These are phyloP conservation scores for Ustulina deusta DNA, from an alignment of 2,329 filamentous ascomycete species.

Conservation along the genomic window DNA sequence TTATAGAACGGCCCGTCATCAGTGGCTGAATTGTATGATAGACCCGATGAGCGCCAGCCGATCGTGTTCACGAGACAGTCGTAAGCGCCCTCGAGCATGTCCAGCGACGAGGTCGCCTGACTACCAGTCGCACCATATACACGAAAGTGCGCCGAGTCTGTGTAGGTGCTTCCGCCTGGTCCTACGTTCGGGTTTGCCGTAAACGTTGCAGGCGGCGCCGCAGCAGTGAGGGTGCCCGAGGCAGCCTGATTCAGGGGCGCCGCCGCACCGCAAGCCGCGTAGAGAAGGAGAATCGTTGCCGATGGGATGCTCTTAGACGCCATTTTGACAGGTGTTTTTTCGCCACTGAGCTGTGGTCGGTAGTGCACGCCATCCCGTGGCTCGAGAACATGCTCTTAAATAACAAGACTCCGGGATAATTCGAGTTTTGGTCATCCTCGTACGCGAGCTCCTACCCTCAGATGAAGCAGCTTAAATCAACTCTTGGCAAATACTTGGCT, in stretches of 20 bases:
- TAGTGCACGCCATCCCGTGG: background rate
- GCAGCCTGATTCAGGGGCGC: slow-evolving; percentile 13
- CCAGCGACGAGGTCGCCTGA: slow-evolving; percentile 50
- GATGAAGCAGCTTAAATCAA: background rate
- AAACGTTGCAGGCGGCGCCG: slow-evolving; percentile 47
- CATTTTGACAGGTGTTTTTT: slow-evolving; percentile 9
- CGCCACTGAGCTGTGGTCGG: background rate
- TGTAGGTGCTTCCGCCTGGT: slow-evolving; percentile 50
- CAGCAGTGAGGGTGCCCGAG: slow-evolving; percentile 23
- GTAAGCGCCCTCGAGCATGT: slow-evolving; percentile 61
- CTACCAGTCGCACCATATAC: slow-evolving; percentile 52
- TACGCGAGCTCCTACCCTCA: background rate
- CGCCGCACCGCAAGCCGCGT: slow-evolving; percentile 7
- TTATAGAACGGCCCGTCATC: slow-evolving; percentile 59
- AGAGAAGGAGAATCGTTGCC: slow-evolving; percentile 11
- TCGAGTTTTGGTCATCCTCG: background rate
- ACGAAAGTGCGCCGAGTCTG: slow-evolving; percentile 57
- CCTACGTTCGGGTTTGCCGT: slow-evolving; percentile 47
- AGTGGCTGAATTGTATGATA: slow-evolving; percentile 52
- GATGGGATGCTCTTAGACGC: slow-evolving; percentile 19
- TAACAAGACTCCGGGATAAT: slow-evolving; percentile 24
- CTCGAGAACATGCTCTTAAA: slow-evolving; percentile 9
- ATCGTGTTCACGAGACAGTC: slow-evolving; percentile 55
- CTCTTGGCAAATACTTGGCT: slow-evolving; percentile 22
- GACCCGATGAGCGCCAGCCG: slow-evolving; percentile 55